phyloP scores from a whole-genome alignment of 1,284 basidiomycete species.

The Phellinidium pouzarii region DNA sequence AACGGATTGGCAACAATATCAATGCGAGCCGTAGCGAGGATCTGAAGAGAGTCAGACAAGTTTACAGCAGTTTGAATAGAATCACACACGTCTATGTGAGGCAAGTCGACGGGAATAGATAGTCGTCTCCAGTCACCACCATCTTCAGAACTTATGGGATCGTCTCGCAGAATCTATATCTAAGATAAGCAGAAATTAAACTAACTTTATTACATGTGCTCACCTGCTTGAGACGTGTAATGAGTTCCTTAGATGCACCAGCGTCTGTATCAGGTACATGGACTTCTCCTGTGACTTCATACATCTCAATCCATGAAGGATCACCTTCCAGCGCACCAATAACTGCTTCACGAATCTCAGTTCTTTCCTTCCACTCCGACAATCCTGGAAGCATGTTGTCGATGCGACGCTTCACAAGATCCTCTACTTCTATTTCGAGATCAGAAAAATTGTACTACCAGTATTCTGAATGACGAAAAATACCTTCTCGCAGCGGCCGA shows the following conservation, averaged over 20 bases:
- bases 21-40: conserved; percentile 63
- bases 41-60: conserved; percentile 34
- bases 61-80: conserved; percentile 1
- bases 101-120: conserved; percentile 76
- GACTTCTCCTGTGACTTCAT: conserved; percentile 62
- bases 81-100: conserved; percentile 62
- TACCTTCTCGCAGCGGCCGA: conserved; percentile 71
- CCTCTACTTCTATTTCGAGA: conserved; percentile 47
- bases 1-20: conserved; percentile 36
- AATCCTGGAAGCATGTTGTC: conserved; percentile 34
- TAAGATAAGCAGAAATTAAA: conserved; percentile 38
- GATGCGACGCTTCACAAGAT: conserved; percentile 47
- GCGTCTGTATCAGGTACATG: conserved; percentile 40
- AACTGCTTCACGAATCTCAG: conserved; percentile 39
- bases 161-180: conserved; percentile 25
- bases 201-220: not conserved
- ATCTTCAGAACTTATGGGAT: conserved; percentile 25
- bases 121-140: conserved; percentile 59
- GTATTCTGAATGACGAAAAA: not conserved
- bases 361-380: conserved; percentile 28
- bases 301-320: conserved; percentile 59
- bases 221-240: conserved; percentile 36
- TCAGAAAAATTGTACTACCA: not conserved
- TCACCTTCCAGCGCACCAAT: conserved; percentile 57
- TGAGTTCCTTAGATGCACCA: conserved; percentile 21